phyloP scores from a whole-genome alignment of 768 basidiomycete genomes.

The Cubamyces sp. region DNA sequence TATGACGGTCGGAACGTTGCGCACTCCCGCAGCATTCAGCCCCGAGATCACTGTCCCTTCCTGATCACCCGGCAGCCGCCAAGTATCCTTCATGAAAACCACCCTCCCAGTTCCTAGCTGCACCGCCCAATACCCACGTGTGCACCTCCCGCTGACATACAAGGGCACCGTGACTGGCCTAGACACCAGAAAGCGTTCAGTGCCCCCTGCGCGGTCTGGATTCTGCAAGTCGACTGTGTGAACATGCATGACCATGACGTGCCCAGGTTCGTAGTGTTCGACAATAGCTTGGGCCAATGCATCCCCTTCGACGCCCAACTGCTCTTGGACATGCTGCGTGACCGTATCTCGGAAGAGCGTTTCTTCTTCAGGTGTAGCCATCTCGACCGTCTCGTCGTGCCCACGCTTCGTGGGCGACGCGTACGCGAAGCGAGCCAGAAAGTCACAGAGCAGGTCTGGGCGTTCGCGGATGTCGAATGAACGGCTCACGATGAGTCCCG shows the following conservation, averaged over 20 bases:
- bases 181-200: slow-evolving; percentile 9
- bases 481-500: slow-evolving; percentile 36
- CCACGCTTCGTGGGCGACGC: slow-evolving; percentile 29
- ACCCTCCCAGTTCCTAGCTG: neutral
- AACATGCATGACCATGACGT: neutral
- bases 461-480: slow-evolving; percentile 33
- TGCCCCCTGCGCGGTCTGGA: neutral
- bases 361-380: neutral
- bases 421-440: slow-evolving; percentile 36
- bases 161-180: slow-evolving; percentile 4
- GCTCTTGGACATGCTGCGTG: neutral
- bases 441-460: slow-evolving; percentile 32
- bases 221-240: neutral
- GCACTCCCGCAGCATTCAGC: neutral
- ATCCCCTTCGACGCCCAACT: neutral
- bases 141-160: slow-evolving; percentile 1
- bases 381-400: slow-evolving; percentile 19
- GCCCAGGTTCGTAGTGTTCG: slow-evolving; percentile 14
- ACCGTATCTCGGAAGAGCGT: slow-evolving; percentile 3
- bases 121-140: slow-evolving; percentile 22
- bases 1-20: slow-evolving; percentile 4
- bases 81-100: slow-evolving; percentile 2
- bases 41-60: neutral
- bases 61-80: neutral
- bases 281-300: neutral